Evolutionary conservation across 225 moss, liverwort and hornwort species (phyloP), one percentile per base, ranked within the genome.

Genomic region (Pseudisothecium myosuroides): DNA sequence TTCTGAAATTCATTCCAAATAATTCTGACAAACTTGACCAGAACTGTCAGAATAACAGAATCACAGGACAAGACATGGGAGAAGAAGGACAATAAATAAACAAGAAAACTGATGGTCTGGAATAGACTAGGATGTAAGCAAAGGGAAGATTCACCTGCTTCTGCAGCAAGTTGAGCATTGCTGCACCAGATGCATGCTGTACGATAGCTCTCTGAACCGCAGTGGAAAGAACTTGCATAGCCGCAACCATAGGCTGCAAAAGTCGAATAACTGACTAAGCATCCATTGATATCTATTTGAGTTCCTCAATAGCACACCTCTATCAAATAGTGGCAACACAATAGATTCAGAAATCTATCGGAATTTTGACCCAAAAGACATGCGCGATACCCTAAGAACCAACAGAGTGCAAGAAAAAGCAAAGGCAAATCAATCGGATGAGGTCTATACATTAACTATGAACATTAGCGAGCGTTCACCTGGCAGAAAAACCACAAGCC

Each of bases 401-500:
- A 84, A 61, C 64, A 63, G 64, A 88, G 13, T 79, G 43, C 73
- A 89, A 52, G 55, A 71, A 81, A 64, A 61, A 87, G 39, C 49
- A 60, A 86, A 75, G 54, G 73, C n/a, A 63, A 73, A 78, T 58
- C 74, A 32, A 52, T 73, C 45, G 37, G 72, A 89, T 58, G 59
- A 82, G 69, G 58, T 49, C 56, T 36, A 61, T 64, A 50, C 64
- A 65, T 50, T 50, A 43, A 73, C 37, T 41, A 80, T n/a, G 84
- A 55, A 88, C 68, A 88, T 72, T 23, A 56, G 80, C 11, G 43
- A 87, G 83, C 6, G 49, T 71, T 86, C 64, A 96, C 96, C 96
- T 98, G 98, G 87, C 97, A 97, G 88, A 98, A 97, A 89, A 97
- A 98, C 98, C 98, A 98, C 92, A 98, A 94, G 66, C 98, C 98